Conservation (phyloP, 495 filamentous ascomycete species). For the Neurospora sp. region DNA sequence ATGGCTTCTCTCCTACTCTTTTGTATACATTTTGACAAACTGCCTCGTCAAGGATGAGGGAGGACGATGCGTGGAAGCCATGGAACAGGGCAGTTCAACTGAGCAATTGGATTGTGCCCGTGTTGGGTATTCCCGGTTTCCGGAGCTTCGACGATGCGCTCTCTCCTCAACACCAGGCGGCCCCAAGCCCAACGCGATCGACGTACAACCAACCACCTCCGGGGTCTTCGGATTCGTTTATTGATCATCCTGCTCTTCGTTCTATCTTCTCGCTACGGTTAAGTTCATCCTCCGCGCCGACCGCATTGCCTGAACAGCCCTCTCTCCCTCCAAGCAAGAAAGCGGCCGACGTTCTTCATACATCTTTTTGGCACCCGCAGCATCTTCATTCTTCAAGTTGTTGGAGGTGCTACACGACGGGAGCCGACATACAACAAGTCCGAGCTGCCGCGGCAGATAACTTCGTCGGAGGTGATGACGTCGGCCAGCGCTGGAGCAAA, state of each 20-base stretch:
- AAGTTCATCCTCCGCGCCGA: neutral
- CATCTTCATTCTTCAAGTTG: too few species aligned
- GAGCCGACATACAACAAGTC: too few species aligned
- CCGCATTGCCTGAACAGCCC: neutral
- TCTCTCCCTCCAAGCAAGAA: too few species aligned
- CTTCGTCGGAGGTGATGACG: too few species aligned
- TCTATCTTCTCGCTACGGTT: neutral
- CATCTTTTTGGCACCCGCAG: too few species aligned
- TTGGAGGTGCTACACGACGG: too few species aligned
- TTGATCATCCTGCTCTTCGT: neutral
- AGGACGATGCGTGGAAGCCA: neutral
- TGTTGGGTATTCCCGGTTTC: neutral
- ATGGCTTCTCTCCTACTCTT: too few species aligned
- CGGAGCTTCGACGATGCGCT: neutral
- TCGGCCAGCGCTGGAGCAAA: too few species aligned
- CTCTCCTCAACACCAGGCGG: neutral
- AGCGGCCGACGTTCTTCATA: too few species aligned
- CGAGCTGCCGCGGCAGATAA: too few species aligned
- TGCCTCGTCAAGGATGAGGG: neutral
- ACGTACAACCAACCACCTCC: neutral
- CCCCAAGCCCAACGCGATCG: neutral
- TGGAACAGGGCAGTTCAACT: neutral
- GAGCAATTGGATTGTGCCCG: accelerated
- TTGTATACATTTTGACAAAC: too few species aligned
- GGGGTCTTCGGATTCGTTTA: too few species aligned